These are phyloP conservation scores for Pyrenophora tritici-repentis DNA, from an alignment of 2,329 filamentous ascomycete genomes.

Conservation along the genomic window DNA sequence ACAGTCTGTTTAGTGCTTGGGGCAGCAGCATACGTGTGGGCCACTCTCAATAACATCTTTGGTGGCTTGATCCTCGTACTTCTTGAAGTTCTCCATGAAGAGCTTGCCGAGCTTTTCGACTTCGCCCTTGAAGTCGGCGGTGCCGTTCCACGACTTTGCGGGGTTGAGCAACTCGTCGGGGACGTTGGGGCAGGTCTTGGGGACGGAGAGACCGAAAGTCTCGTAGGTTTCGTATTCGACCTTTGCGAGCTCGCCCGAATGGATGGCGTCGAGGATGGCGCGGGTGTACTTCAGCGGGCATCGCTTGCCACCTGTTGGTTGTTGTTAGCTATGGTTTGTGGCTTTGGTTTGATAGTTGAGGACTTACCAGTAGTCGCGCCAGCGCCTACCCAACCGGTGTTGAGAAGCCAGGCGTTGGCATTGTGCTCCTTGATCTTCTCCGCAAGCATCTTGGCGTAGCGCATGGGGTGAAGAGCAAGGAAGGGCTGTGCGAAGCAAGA, in stretches of 20 bases:
- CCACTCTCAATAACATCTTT: conserved; percentile 54
- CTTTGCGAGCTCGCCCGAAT: conserved; percentile 93
- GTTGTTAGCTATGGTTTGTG: not conserved
- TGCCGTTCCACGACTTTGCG: conserved; percentile 85
- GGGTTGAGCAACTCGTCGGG: conserved; percentile 94
- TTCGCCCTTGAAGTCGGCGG: conserved; percentile 81
- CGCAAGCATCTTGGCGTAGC: conserved; percentile 97
- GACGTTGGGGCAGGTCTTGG: conserved; percentile 86
- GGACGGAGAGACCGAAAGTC: conserved; percentile 95
- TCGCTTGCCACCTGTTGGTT: conserved; percentile 70
- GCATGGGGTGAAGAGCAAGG: conserved; percentile 98
- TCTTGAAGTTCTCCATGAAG: conserved; percentile 97
- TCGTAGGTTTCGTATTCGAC: conserved; percentile 94
- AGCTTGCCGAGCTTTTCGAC: conserved; percentile 87
- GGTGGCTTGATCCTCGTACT: conserved; percentile 80
- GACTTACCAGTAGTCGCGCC: conserved; percentile 81
- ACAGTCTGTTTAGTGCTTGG: conserved; percentile 35
- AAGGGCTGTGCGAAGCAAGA: conserved; percentile 99
- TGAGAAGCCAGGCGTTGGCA: conserved; percentile 96
- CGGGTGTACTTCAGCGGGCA: conserved; percentile 99
- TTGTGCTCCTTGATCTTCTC: conserved; percentile 97
- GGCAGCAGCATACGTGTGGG: conserved; percentile 49
- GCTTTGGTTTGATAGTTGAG: conserved; percentile 8
- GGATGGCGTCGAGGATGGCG: conserved; percentile 96
- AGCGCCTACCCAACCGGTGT: conserved; percentile 96